Evolutionary conservation across 2,329 filamentous ascomycete species (phyloP), one percentile per base, ranked within the genome.

Genomic region (Xylaria sp.): DNA sequence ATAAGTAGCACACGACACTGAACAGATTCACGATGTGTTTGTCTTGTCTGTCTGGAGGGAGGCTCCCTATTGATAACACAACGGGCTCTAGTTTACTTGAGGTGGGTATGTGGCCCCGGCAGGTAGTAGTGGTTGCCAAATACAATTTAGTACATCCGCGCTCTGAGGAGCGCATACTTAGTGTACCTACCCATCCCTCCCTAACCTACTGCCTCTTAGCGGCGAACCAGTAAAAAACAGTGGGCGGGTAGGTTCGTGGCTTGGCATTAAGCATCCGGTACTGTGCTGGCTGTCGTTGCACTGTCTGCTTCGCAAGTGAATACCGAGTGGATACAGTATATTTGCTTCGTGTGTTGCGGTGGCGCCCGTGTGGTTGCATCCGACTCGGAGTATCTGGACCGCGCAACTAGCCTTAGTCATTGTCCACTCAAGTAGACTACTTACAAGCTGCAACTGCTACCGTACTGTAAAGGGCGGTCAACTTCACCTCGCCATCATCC

Each of bases 1-100:
- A 20, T 33, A 36, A 68, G 48, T 33, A 56, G 64, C 60, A 70
- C 68, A 70, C 64, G 64, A 70, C 68, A 67, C 61, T 43, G 49
- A 23, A 46, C 43, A 57, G 46, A 15, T 51, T 67, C 68, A 67
- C 68, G 68, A 70, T 69, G 48, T 55, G 43, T 36, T 10, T 10
- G 33, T 36, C 33, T 36, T 36, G 8, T 36, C 8, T 36, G 33
- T 46, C 28, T 49, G 43, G 61, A 67, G 67, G 68, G 68, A 68
- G 65, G 57, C 46, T 55, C 61, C 51, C 61, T 70, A 65, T 62
- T 65, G 68, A 70, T 70, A 70, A 70, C 62, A 62, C 57, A 52
- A 12, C 49, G 52, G 55, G 55, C 12, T 61, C 49, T 31, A 63
- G 51, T 31, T 31, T 55, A 33, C 49, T 36, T 31, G 52, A 10